Evolutionary conservation across 345 rosid species (phyloP).

Genomic region (Acer yangbiense): DNA sequence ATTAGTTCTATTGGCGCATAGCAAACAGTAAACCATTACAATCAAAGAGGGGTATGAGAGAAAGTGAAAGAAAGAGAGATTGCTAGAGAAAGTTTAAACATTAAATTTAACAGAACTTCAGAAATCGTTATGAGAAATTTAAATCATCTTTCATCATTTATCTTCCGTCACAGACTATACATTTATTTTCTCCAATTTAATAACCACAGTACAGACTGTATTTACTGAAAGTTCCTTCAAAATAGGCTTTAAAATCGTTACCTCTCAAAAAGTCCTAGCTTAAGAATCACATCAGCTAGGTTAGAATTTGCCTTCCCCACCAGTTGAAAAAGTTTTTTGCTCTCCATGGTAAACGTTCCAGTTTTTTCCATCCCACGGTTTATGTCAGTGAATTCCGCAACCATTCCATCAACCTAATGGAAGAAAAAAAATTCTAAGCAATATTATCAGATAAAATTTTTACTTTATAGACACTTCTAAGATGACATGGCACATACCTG

Average conservation of each 20-base stretch:
- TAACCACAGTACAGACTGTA: not conserved
- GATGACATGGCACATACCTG: conserved; percentile 55
- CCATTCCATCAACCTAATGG: conserved; percentile 92
- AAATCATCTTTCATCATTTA: too few species aligned
- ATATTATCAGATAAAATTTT: conserved; percentile 1
- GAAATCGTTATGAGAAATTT: not conserved
- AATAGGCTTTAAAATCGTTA: conserved; percentile 26
- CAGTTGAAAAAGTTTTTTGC: conserved; percentile 91
- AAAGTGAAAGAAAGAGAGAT: not conserved
- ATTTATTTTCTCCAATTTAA: not conserved
- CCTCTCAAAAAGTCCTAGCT: conserved; percentile 99
- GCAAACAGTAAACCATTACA: not conserved
- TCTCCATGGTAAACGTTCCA: conserved; percentile 93
- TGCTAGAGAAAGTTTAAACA: not conserved
- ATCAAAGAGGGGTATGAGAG: not conserved
- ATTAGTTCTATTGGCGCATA: not conserved
- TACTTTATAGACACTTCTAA: not conserved
- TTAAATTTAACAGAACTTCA: not conserved
- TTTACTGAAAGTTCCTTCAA: not conserved
- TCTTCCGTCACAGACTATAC: not conserved
- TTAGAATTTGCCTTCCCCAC: conserved; percentile 96
- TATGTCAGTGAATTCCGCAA: conserved; percentile 95
- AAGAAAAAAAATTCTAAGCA: conserved; percentile 3
- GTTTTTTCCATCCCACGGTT: conserved; percentile 94
- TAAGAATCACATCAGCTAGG: conserved; percentile 93